These are phyloP conservation scores for Paramarasmius palmivorus DNA, from an alignment of 1,284 basidiomycete species.

Conservation along the genomic window DNA sequence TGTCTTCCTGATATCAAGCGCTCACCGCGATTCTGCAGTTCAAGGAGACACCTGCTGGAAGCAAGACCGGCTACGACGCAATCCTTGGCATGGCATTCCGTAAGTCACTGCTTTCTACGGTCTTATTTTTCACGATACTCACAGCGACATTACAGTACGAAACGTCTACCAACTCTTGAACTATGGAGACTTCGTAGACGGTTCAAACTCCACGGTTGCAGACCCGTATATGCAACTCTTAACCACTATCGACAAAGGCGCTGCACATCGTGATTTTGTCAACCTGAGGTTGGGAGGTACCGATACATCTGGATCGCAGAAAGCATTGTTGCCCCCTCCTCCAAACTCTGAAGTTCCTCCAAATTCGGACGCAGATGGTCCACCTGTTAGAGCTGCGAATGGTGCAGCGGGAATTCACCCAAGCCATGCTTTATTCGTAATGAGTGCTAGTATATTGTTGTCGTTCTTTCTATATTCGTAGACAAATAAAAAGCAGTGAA, in stretches of 20 bases:
- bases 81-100: conserved; percentile 36
- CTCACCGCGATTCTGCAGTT: conserved; percentile 18
- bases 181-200: conserved; percentile 37
- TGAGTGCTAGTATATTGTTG: too few relatives aligned
- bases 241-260: conserved; percentile 26
- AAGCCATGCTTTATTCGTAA: too few relatives aligned
- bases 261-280: conserved; percentile 32
- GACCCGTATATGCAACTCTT: conserved; percentile 35
- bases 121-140: neutral
- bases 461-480: too few relatives aligned
- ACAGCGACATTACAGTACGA: conserved; percentile 25
- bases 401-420: too few relatives aligned
- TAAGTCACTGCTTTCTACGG: conserved; percentile 17
- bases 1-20: neutral
- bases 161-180: conserved; percentile 34
- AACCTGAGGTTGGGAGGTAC: conserved; percentile 23
- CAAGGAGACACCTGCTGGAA: conserved; percentile 23
- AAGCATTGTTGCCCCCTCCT: too few relatives aligned
- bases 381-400: too few relatives aligned
- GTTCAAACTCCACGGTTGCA: conserved; percentile 20
- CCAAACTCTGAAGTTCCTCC: too few relatives aligned
- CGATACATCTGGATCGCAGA: conserved; percentile 19
- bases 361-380: too few relatives aligned
- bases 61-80: conserved; percentile 22
- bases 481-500: too few relatives aligned